Conservation (phyloP, 495 filamentous ascomycete genomes). For the Daldinia concentrica region DNA sequence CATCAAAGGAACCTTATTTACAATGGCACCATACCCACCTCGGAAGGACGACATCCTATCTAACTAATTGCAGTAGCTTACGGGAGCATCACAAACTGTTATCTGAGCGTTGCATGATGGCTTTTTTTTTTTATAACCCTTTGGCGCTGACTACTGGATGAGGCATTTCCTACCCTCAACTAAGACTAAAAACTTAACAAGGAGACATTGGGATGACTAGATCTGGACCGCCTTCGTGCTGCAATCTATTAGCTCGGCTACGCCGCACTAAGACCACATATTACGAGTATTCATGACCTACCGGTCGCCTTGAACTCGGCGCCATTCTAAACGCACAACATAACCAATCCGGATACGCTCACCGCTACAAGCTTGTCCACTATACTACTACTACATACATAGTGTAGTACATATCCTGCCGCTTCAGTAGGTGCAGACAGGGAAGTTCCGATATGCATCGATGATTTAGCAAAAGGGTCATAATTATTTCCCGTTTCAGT, state of each 20-base stretch:
- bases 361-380: conserved; percentile 33
- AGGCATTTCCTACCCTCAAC: conserved; percentile 36
- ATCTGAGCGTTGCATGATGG: conserved; percentile 32
- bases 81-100: conserved; percentile 29
- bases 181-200: conserved; percentile 17
- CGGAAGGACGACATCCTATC: conserved; percentile 34
- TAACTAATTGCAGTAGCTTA: conserved; percentile 39
- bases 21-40: conserved; percentile 34
- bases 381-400: no score
- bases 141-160: conserved; percentile 27
- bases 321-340: conserved; percentile 32
- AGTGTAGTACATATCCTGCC: conserved; percentile 23
- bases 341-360: conserved; percentile 33
- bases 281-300: conserved; percentile 27
- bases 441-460: conserved; percentile 29
- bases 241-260: conserved; percentile 29
- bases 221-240: conserved; percentile 24
- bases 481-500: conserved; percentile 4
- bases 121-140: background rate
- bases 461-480: conserved; percentile 35
- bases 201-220: conserved; percentile 7
- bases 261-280: conserved; percentile 32
- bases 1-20: conserved; percentile 21
- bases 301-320: conserved; percentile 27
- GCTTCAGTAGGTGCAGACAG: conserved; percentile 16